phyloP scores from a whole-genome alignment of 2,329 filamentous ascomycete species.

The Phialophora verrucosa region DNA sequence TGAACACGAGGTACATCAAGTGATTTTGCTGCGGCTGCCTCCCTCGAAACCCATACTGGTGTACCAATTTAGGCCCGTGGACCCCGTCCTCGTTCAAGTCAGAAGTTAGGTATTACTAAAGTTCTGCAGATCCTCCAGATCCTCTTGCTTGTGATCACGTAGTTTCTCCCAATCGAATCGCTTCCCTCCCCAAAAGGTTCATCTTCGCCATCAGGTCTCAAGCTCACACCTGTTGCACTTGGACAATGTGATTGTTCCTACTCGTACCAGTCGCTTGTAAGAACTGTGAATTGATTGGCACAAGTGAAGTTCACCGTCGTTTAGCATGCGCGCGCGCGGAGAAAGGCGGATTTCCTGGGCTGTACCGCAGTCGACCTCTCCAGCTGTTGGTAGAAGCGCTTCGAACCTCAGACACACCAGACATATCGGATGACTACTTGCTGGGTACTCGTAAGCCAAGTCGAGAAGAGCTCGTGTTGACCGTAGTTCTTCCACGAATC shows the following conservation, averaged over 20 bases:
- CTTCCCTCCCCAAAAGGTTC: neutral
- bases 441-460: neutral
- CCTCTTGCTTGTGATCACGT: neutral
- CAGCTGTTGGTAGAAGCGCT: neutral
- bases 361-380: neutral
- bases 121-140: neutral
- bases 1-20: too few species aligned
- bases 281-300: neutral
- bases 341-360: neutral
- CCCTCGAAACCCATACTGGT: too few species aligned
- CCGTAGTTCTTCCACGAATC: neutral
- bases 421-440: neutral
- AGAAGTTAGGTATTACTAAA: too few species aligned
- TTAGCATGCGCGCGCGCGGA: neutral
- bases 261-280: neutral
- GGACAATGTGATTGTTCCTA: neutral
- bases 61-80: too few species aligned
- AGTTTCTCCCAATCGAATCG: neutral
- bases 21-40: too few species aligned
- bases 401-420: neutral
- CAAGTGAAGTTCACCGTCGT: neutral
- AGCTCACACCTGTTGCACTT: neutral
- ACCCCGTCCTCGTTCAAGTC: too few species aligned
- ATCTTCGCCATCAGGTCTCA: neutral
- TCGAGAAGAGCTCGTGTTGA: neutral